Conservation (phyloP, 73 alveolate species). For the Paramecium primaurelia region DNA sequence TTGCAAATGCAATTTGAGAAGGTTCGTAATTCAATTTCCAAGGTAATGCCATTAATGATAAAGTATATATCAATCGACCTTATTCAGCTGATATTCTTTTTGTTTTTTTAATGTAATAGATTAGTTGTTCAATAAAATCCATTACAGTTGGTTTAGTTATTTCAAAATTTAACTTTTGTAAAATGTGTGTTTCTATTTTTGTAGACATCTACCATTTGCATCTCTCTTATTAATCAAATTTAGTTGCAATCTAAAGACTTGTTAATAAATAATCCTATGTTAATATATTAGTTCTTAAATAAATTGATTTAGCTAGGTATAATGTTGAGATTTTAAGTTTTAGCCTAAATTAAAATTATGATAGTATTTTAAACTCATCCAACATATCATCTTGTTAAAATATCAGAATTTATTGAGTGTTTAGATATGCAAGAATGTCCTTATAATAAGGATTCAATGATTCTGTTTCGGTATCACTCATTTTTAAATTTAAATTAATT, state of each 20-base stretch:
- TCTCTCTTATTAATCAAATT: not conserved
- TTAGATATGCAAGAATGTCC: not conserved
- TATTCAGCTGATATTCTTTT: not conserved
- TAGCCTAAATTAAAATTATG: not conserved
- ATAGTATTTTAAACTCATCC: not conserved
- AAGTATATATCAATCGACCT: not conserved
- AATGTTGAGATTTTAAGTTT: not conserved
- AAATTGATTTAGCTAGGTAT: not conserved
- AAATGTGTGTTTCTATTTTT: not conserved
- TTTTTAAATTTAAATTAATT: not conserved
- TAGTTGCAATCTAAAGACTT: not conserved
- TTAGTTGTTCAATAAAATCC: not conserved
- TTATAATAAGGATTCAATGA: not conserved
- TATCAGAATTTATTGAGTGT: not conserved
- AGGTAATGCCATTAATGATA: not conserved
- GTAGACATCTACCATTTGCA: not conserved
- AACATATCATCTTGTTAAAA: not conserved
- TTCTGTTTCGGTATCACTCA: not conserved
- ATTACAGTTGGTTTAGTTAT: slow-evolving; percentile 9
- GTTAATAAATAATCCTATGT: not conserved
- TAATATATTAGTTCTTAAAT: not conserved
- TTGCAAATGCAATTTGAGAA: not conserved
- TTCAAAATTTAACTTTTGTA: slow-evolving; percentile 15
- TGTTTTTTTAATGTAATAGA: not conserved
- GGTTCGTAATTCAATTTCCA: not conserved